phyloP scores from a whole-genome alignment of 2,329 filamentous ascomycete species.

The Tolypocladium ovalisporum region DNA sequence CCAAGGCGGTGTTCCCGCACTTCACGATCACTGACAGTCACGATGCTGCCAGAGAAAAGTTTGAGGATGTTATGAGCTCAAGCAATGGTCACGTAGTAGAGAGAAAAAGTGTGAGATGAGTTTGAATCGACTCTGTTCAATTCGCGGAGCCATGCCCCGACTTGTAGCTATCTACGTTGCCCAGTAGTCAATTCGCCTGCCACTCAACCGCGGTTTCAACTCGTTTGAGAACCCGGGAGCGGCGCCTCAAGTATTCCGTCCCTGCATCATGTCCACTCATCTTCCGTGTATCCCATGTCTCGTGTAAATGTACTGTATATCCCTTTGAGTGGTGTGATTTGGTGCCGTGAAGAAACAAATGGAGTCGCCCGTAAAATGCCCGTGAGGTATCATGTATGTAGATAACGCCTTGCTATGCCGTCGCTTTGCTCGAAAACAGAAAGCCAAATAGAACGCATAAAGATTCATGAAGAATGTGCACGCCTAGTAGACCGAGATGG shows the following conservation, averaged over 20 bases:
- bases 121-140: conserved; percentile 4
- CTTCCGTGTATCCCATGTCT: not conserved
- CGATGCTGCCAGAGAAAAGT: not conserved
- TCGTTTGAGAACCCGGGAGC: not conserved
- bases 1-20: not conserved
- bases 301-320: conserved; percentile 3
- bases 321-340: conserved; percentile 5
- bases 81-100: not conserved
- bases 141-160: not conserved
- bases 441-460: conserved; percentile 1
- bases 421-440: conserved; percentile 12
- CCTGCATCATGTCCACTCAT: not conserved
- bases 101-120: not conserved
- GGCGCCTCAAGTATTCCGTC: not conserved
- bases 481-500: conserved; percentile 45
- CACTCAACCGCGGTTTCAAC: conserved; percentile 1
- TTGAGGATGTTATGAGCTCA: not conserved
- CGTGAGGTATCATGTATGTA: conserved; percentile 15
- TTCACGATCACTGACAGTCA: not conserved
- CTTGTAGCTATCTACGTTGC: not conserved
- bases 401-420: conserved; percentile 17
- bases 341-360: not conserved
- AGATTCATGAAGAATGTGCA: not conserved
- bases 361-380: conserved; percentile 11
- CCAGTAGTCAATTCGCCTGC: not conserved